Conservation (phyloP, 495 filamentous ascomycete species). For the Bacidia gigantensis region DNA sequence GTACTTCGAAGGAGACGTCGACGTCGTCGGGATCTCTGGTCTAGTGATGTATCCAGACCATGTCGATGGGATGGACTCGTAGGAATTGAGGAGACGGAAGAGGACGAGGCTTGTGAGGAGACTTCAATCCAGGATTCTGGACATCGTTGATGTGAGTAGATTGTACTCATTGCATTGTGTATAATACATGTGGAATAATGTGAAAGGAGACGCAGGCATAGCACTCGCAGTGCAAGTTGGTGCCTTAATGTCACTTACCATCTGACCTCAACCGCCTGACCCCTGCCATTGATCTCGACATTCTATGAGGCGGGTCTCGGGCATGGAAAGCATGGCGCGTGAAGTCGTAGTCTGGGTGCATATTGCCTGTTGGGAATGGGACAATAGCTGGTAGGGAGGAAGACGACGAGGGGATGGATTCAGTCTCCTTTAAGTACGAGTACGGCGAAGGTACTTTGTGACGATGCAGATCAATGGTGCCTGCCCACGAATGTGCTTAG, state of each 20-base stretch:
- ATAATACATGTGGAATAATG: neutral
- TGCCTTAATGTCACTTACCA: slow-evolving; percentile 9
- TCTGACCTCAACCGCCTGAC: slow-evolving; percentile 19
- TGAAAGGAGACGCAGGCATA: neutral
- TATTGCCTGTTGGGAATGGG: neutral
- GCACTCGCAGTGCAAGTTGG: neutral
- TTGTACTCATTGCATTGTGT: slow-evolving; percentile 17
- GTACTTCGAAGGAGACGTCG: slow-evolving; percentile 39
- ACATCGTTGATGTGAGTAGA: slow-evolving; percentile 42
- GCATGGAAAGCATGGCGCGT: neutral
- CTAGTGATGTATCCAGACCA: slow-evolving; percentile 59
- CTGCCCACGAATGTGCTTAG: no score
- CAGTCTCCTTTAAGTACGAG: no score
- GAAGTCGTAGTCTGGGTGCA: neutral
- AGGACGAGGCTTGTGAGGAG: slow-evolving; percentile 82
- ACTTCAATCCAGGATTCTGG: slow-evolving; percentile 97
- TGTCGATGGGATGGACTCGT: slow-evolving; percentile 82
- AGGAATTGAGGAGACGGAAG: slow-evolving; percentile 62
- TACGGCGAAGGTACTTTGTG: no score
- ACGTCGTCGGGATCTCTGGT: slow-evolving; percentile 26
- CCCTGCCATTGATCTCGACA: slow-evolving; percentile 16
- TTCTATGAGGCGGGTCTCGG: slow-evolving; percentile 2
- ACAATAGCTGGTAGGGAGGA: neutral
- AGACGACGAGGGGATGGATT: no score
- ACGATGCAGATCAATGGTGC: neutral